Evolutionary conservation across 441 rosid species (phyloP), one percentile per base, ranked within the genome.

Genomic region (Gossypium armourianum): DNA sequence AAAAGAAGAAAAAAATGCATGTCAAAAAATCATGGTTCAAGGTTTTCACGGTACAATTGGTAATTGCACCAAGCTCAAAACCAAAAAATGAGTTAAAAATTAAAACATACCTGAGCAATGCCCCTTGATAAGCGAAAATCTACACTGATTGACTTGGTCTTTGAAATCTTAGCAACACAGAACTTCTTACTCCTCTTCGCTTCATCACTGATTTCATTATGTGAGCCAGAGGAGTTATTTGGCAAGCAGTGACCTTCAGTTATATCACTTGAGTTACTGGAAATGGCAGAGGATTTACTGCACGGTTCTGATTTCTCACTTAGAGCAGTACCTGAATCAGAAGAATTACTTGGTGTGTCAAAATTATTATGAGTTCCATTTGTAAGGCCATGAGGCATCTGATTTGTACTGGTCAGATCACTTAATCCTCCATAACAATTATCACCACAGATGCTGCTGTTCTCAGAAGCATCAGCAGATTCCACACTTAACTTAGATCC

Each of bases 101-200:
- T 2, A 29, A 40, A 67, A 57, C 65, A 47, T 79, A 90, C 99
- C 94, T 92, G 97, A 16, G 97, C 94, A 80, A 92, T 94, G 74
- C 99, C 99, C 84, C 95, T 87, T 73, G 99, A 94, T 52, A 92
- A 85, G 63, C 99, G 90, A 62, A 94, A 88, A 84, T 92, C 97
- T 72, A 94, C 89, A 71, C 89, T 94, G 75, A 92, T 90, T 32
- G 99, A 89, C 72, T 87, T 86, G 67, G 80, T 78, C 81, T 86
- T 91, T 66, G 97, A 86, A 74, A 88, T 75, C 82, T 79, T 88
- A 64, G 94, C 79, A 43, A 85, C 86, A 81, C 83, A 81, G 70
- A 83, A 81, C 75, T 88, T 88, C 73, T 85, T 90, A 72, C 54
- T 84, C 76, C 66, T 83, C 89, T 80, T 89, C 68, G 49, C 62